Conservation (phyloP, 306 rosid species). For the Dicorynia guianensis region DNA sequence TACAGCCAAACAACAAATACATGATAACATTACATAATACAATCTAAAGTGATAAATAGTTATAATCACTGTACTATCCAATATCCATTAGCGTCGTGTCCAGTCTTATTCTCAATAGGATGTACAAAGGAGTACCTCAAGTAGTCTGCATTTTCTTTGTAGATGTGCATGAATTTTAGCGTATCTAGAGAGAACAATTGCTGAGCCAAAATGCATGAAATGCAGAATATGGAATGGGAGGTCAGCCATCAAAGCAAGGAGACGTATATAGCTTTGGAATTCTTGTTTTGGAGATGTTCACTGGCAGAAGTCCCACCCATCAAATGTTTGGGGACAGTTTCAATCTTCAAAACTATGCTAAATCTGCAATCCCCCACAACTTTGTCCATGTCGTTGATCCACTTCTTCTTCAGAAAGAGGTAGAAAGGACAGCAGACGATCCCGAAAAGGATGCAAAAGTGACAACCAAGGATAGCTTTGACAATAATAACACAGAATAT, state of each 20-base stretch:
- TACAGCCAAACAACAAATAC: too few species aligned
- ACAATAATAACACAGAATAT: background rate
- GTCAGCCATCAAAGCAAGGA: constrained; percentile 31
- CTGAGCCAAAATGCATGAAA: background rate
- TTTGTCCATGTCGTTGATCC: constrained; percentile 32
- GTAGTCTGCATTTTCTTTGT: too few species aligned
- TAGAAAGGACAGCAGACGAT: too few species aligned
- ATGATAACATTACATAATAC: too few species aligned
- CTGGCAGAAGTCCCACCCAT: constrained; percentile 38
- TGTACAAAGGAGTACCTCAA: too few species aligned
- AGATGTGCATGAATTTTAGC: too few species aligned
- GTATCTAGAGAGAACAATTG: too few species aligned
- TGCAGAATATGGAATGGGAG: constrained; percentile 37
- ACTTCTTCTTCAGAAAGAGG: constrained; percentile 1
- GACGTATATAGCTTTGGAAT: constrained; percentile 46
- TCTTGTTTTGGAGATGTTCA: constrained; percentile 34
- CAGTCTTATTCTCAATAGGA: too few species aligned
- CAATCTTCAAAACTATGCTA: constrained; percentile 20
- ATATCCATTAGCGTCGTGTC: too few species aligned
- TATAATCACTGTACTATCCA: too few species aligned
- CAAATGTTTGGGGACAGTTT: constrained; percentile 16
- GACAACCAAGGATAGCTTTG: background rate
- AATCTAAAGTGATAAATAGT: too few species aligned
- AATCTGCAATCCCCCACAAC: constrained; percentile 26
- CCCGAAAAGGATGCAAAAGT: too few species aligned